Base-by-base conservation (phyloP, 371 early-diverging fungal genomes). In the Rhizopus sp. region DNA sequence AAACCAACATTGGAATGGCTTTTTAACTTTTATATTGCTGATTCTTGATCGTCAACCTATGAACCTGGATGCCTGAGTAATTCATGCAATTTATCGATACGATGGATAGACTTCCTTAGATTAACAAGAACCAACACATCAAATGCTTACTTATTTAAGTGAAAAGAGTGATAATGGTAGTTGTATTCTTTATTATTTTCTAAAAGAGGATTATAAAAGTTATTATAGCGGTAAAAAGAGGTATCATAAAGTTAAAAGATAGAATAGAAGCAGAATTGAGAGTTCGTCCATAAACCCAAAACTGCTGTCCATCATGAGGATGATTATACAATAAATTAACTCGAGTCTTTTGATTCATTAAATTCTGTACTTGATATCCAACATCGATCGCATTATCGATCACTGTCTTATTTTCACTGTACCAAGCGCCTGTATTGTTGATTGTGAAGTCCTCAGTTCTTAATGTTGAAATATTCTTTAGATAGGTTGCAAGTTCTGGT, bases 331-430 rank as follows among this genome's bases (percentile, higher is more conserved):
- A 49, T 10, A 72, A 60, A 37, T 72, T 72, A 46, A 66, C 61
- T 29, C 40, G 17, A 10, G 64, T 68, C 17, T 53, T 62, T 30
- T 57, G 31, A 29, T 53, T 57, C 31, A 46, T 10, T 29, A 55
- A 52, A 13, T 34, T 64, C 7, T 45, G 42, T 17, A 60, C 62
- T 16, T 63, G 57, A 31, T 64, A 73, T 7, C 78, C 78, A 31
- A 56, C 58, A 15, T 59, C 38, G 0, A 66, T 60, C 0, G 70
- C 63, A 63, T 74, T 78, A 57, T 78, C 78, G 4, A 72, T 46
- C 0, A 78, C 71, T 1, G 75, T 69, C 40, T 74, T 75, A 54
- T 78, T 78, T 13, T 54, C 63, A 13, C 65, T 74, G 38, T 65
- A 61, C 38, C 48, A 61, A 23, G 12, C n/a, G 1, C 55, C 68